A percentile compares a stretch with the other conserved stretches of the same genome.
phyloP scores from a whole-genome alignment of 2,329 filamentous ascomycete genomes.

The Mycosphaerella sp. region DNA sequence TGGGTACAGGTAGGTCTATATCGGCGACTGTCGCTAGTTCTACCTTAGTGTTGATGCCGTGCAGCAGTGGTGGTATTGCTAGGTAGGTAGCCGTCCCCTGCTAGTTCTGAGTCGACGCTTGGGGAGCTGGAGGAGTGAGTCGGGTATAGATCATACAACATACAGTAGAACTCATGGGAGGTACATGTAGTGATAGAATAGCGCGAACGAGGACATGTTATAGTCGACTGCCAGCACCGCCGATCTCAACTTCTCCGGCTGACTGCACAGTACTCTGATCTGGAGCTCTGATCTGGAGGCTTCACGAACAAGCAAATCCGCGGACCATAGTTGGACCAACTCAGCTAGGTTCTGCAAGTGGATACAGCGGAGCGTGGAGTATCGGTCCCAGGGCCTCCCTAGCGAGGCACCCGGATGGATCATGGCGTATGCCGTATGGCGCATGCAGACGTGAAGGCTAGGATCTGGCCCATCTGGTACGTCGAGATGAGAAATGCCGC shows the following conservation, averaged over 20 bases:
- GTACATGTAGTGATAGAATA: no score
- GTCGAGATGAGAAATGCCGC: not conserved
- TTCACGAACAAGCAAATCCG: constrained; percentile 19
- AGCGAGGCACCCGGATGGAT: no score
- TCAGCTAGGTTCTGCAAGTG: not conserved
- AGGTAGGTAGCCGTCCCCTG: not conserved
- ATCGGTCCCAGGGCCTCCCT: not conserved
- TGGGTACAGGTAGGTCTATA: no score
- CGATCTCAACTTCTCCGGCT: constrained; percentile 20
- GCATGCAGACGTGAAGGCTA: not conserved
- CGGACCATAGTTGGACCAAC: constrained; percentile 18
- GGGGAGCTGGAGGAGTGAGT: not conserved
- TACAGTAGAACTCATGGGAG: no score
- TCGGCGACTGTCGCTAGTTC: not conserved
- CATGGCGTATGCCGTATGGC: not conserved
- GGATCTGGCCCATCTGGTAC: not conserved
- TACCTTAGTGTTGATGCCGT: not conserved
- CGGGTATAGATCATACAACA: no score
- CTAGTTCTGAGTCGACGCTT: no score
- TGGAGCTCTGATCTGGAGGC: constrained; percentile 11
- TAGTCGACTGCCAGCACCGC: not conserved
- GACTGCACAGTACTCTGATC: not conserved
- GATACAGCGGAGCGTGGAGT: constrained; percentile 4
- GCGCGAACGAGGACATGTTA: not conserved
- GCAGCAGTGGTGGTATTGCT: not conserved